Percentiles rank a stretch among this genome's conserved stretches.
Conservation (phyloP, 495 filamentous ascomycete genomes). For the Penicillium turbatum region DNA sequence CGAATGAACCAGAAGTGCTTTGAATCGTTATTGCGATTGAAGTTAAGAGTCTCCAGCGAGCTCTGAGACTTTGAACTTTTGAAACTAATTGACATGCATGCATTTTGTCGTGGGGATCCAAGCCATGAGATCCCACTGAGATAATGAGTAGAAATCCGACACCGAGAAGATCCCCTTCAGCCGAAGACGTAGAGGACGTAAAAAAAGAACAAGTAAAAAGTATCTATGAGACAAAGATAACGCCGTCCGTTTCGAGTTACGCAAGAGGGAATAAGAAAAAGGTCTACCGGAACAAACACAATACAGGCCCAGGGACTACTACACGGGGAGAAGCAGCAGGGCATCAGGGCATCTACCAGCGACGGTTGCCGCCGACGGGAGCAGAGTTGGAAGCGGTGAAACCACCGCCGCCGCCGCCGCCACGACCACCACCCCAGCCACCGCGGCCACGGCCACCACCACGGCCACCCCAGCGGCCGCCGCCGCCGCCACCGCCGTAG, state of each 20-base stretch:
- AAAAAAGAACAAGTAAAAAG: slow-evolving; percentile 28
- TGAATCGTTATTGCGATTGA: slow-evolving; percentile 6
- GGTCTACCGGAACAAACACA: slow-evolving; percentile 34
- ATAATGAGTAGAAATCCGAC: slow-evolving; percentile 3
- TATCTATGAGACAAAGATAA: slow-evolving; percentile 45
- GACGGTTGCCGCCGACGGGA: slow-evolving; percentile 57
- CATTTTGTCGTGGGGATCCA: slow-evolving; percentile 11
- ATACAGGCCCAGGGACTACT: slow-evolving; percentile 32
- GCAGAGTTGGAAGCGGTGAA: slow-evolving; percentile 62
- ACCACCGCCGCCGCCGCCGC: slow-evolving; percentile 46
- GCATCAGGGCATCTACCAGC: slow-evolving; percentile 43
- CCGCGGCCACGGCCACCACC: slow-evolving; percentile 62
- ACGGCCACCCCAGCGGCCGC: slow-evolving; percentile 60
- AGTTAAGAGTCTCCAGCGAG: not conserved
- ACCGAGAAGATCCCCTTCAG: slow-evolving; percentile 8
- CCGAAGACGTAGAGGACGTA: not conserved
- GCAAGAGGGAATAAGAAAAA: slow-evolving; percentile 29
- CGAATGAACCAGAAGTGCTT: too few relatives aligned
- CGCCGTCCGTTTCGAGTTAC: slow-evolving; percentile 45
- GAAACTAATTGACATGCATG: slow-evolving; percentile 31
- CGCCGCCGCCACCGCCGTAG: slow-evolving; percentile 83
- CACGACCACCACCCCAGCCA: slow-evolving; percentile 52
- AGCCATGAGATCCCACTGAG: slow-evolving; percentile 12
- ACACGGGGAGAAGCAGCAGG: slow-evolving; percentile 16
- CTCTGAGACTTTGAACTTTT: slow-evolving; percentile 22